A percentile compares a stretch with the other conserved stretches of the same genome.
phyloP scores from a whole-genome alignment of 352 stramenopile species.

The Phytophthora constricta region DNA sequence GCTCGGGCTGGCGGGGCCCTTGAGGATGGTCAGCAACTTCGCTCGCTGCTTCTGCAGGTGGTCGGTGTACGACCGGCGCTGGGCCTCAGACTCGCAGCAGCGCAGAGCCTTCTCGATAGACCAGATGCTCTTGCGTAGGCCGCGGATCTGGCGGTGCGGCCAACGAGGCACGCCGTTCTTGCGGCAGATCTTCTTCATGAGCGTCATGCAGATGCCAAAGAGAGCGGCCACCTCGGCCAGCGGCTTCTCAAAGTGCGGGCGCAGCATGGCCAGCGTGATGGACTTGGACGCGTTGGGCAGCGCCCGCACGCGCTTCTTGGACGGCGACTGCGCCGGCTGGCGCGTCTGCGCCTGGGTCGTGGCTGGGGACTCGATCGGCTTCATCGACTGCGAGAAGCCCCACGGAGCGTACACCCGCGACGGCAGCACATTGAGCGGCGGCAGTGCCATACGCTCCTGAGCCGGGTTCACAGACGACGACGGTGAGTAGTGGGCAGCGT shows the following conservation, averaged over 20 bases:
- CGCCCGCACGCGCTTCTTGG: slow-evolving; percentile 75
- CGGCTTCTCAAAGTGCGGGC: slow-evolving; percentile 79
- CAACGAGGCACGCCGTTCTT: slow-evolving; percentile 78
- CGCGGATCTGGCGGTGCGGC: slow-evolving; percentile 78
- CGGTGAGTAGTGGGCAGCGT: slow-evolving; percentile 23
- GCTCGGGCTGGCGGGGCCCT: slow-evolving; percentile 52
- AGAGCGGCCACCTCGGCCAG: slow-evolving; percentile 73
- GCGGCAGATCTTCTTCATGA: slow-evolving; percentile 89
- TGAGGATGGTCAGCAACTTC: slow-evolving; percentile 75
- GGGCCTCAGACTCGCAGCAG: slow-evolving; percentile 66
- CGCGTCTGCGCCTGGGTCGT: slow-evolving; percentile 4
- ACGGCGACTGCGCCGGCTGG: slow-evolving; percentile 38
- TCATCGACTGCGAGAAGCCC: slow-evolving; percentile 21
- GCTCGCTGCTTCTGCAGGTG: slow-evolving; percentile 77
- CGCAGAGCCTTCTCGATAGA: slow-evolving; percentile 81
- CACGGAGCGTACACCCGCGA: slow-evolving; percentile 23
- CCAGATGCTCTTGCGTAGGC: slow-evolving; percentile 79
- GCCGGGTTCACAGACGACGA: slow-evolving; percentile 17
- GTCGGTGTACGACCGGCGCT: slow-evolving; percentile 73
- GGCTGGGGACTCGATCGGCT: slow-evolving; percentile 42
- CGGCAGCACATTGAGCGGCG: slow-evolving; percentile 49
- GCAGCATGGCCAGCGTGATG: slow-evolving; percentile 76
- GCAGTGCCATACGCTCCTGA: slow-evolving; percentile 65
- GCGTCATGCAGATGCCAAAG: slow-evolving; percentile 85
- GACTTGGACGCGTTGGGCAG: slow-evolving; percentile 82